Evolutionary conservation across 139 green algal genomes (phyloP).

Genomic region (Trebouxia sp.): DNA sequence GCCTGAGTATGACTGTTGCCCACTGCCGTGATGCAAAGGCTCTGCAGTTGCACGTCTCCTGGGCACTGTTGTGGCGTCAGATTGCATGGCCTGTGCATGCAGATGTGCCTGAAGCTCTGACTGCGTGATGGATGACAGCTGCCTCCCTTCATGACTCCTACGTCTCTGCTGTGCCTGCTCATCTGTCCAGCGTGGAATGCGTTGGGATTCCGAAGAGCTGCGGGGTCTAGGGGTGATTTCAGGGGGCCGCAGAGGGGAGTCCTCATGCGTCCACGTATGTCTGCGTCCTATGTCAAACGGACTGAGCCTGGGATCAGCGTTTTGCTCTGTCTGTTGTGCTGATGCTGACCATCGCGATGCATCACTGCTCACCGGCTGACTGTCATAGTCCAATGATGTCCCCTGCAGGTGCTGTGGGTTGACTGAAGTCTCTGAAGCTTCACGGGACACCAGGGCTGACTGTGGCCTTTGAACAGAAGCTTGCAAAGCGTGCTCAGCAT

Average conservation of each 20-base stretch:
- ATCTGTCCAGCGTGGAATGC: background rate
- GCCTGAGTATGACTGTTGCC: no score
- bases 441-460: background rate
- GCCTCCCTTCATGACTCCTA: background rate
- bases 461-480: background rate
- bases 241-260: background rate
- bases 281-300: background rate
- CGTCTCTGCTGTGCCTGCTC: background rate
- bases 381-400: no score
- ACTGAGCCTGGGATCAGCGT: background rate
- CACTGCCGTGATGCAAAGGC: no score
- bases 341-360: no score
- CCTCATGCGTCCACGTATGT: background rate
- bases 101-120: background rate
- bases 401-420: no score
- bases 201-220: background rate
- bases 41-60: no score
- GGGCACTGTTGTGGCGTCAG: no score
- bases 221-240: background rate
- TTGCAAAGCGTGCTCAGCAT: slow-evolving; percentile 8
- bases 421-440: no score
- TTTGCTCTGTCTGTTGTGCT: background rate
- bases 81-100: no score
- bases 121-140: background rate
- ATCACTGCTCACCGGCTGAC: background rate